A percentile compares a stretch with the other conserved stretches of the same genome.
Evolutionary conservation across 345 rosid species (phyloP).

Genomic region (Punica granatum): DNA sequence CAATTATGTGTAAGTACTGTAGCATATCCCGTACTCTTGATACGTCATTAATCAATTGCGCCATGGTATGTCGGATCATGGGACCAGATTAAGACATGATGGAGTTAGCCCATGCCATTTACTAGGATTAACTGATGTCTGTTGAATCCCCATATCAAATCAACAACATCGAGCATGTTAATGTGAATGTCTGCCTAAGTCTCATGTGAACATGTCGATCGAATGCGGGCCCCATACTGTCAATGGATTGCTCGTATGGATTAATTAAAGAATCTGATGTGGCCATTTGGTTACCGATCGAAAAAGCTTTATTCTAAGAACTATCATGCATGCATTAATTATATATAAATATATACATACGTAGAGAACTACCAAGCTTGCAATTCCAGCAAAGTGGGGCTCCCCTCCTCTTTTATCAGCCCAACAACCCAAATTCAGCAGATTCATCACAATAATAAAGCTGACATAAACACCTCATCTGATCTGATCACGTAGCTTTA

Average conservation of each 20-base stretch:
- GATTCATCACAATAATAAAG: constrained; percentile 18
- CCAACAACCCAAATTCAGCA: constrained; percentile 20
- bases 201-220: not conserved
- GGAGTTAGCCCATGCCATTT: too few relatives aligned
- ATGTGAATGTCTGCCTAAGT: not conserved
- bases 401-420: constrained; percentile 7
- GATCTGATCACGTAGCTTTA: not conserved
- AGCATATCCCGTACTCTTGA: not conserved
- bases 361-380: constrained; percentile 28
- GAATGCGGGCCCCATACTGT: too few relatives aligned
- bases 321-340: not conserved
- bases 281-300: not conserved
- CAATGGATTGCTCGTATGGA: too few relatives aligned
- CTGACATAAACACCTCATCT: not conserved
- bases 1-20: too few relatives aligned
- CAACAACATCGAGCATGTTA: not conserved
- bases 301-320: not conserved
- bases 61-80: not conserved
- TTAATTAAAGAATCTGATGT: too few relatives aligned
- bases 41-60: too few relatives aligned
- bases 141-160: too few relatives aligned
- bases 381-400: constrained; percentile 33
- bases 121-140: too few relatives aligned
- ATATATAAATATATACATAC: not conserved
- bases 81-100: not conserved